A percentile compares a stretch with the other conserved stretches of the same genome.
These are phyloP conservation scores for Eruca vesicaria DNA, from an alignment of 441 rosid genomes.

Conservation along the genomic window DNA sequence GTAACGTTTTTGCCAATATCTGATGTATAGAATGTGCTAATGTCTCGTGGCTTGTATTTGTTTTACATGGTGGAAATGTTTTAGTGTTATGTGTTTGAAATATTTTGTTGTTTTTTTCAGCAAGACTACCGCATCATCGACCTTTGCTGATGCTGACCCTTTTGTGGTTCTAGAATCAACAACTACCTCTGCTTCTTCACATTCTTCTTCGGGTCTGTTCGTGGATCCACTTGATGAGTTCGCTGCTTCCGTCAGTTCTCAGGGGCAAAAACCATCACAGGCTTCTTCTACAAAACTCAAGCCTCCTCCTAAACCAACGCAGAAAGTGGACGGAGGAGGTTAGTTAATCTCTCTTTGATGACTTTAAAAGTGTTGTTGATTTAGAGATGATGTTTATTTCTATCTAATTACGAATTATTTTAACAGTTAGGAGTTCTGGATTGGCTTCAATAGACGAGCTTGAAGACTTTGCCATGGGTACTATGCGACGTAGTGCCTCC, in stretches of 20 bases:
- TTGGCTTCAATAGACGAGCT: constrained; percentile 69
- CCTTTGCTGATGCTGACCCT: constrained; percentile 54
- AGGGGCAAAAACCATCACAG: constrained; percentile 37
- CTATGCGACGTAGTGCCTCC: constrained; percentile 41
- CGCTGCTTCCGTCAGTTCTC: constrained; percentile 42
- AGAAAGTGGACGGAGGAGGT: constrained; percentile 65
- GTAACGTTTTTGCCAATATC: neutral
- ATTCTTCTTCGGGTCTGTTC: constrained; percentile 40
- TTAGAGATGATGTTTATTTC: neutral
- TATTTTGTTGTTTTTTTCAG: constrained; percentile 12
- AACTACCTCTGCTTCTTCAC: constrained; percentile 38
- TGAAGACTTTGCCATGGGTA: constrained; percentile 71
- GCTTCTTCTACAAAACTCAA: constrained; percentile 42
- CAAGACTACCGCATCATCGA: constrained; percentile 38
- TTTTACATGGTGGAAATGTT: neutral
- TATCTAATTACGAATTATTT: constrained; percentile 27
- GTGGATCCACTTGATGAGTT: constrained; percentile 60
- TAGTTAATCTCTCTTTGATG: constrained; percentile 38
- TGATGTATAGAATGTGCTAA: neutral
- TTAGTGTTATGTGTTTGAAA: neutral
- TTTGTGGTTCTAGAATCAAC: constrained; percentile 65
- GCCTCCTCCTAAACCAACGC: constrained; percentile 76
- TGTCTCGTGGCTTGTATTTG: neutral
- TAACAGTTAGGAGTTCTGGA: constrained; percentile 51
- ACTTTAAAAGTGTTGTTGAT: neutral